Conservation (phyloP, 1,284 basidiomycete genomes). For the Ganoderma resinaceum region DNA sequence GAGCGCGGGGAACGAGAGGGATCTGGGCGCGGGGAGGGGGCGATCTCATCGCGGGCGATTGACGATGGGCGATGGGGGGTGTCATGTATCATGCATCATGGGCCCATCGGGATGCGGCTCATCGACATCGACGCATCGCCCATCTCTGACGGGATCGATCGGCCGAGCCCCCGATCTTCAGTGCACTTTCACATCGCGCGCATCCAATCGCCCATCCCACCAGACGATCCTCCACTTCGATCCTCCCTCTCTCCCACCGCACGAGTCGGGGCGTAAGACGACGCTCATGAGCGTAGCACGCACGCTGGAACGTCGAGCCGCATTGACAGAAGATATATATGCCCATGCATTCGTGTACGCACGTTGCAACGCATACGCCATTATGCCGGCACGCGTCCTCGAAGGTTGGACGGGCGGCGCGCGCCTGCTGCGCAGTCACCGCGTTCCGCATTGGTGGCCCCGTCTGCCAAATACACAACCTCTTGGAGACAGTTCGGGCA, state of each 20-base stretch:
- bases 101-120: slow-evolving; percentile 14
- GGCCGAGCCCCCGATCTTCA: slow-evolving; percentile 22
- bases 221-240: slow-evolving; percentile 18
- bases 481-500: background rate
- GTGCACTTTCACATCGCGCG: slow-evolving; percentile 3
- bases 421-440: background rate
- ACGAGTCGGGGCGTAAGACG: background rate
- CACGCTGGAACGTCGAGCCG: background rate
- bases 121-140: slow-evolving; percentile 12
- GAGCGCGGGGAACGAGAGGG: background rate
- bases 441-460: background rate
- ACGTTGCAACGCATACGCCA: background rate
- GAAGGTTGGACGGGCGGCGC: background rate
- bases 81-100: background rate
- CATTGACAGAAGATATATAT: background rate
- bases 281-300: background rate
- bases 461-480: background rate
- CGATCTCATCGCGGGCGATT: slow-evolving; percentile 22
- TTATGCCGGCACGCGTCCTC: background rate
- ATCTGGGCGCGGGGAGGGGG: slow-evolving; percentile 9
- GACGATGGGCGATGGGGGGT: slow-evolving; percentile 12
- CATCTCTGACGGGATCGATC: slow-evolving; percentile 31
- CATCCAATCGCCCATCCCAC: slow-evolving; percentile 11
- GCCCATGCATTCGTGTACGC: no score
- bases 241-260: slow-evolving; percentile 3